These are phyloP conservation scores for Chaetomium sp. DNA, from an alignment of 2,329 filamentous ascomycete species.

Conservation along the genomic window DNA sequence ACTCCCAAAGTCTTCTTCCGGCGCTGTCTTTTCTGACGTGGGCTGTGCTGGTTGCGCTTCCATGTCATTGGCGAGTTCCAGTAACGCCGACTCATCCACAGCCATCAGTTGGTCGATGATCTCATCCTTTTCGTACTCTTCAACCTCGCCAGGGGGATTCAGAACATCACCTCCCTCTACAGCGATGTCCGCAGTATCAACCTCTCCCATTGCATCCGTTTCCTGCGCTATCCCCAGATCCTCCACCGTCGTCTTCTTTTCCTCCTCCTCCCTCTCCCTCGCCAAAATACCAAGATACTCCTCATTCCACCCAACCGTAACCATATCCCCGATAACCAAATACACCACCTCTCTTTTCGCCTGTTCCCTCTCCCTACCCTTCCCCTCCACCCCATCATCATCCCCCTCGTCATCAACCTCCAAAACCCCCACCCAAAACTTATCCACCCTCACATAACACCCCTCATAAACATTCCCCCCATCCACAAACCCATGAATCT, in stretches of 20 bases:
- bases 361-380: background rate
- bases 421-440: conserved; percentile 29
- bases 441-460: conserved; percentile 42
- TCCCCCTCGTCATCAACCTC: background rate
- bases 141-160: background rate
- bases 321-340: conserved; percentile 40
- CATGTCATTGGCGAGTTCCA: background rate
- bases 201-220: too few species aligned
- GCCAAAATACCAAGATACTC: conserved; percentile 29
- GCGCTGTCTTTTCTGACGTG: background rate
- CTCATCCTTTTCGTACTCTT: background rate
- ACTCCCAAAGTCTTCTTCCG: conserved; percentile 17
- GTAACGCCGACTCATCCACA: background rate
- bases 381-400: background rate
- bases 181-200: too few species aligned
- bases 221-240: background rate
- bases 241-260: background rate
- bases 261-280: conserved; percentile 1
- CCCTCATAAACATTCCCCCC: conserved; percentile 40
- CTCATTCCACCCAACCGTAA: conserved; percentile 43
- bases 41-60: background rate
- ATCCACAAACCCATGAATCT: conserved; percentile 44
- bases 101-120: conserved; percentile 1
- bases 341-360: conserved; percentile 33
- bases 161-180: too few species aligned